These are phyloP conservation scores for Leccinum boreale DNA, from an alignment of 768 basidiomycete genomes.

Conservation along the genomic window DNA sequence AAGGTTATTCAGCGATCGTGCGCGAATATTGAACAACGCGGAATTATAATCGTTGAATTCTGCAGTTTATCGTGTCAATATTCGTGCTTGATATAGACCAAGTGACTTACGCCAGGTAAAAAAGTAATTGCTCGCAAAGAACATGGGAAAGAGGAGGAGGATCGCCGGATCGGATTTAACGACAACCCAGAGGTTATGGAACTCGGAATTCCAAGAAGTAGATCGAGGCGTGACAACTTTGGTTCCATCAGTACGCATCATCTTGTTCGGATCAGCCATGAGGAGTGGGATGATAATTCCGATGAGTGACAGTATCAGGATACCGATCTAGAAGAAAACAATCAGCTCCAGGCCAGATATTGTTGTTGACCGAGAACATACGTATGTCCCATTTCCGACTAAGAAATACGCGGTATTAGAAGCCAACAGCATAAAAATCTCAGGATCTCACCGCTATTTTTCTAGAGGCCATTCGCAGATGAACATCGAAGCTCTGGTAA, in stretches of 20 bases:
- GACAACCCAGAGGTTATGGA: conserved; percentile 64
- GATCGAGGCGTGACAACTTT: conserved; percentile 60
- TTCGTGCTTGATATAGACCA: conserved; percentile 3
- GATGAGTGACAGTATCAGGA: conserved; percentile 64
- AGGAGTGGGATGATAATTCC: conserved; percentile 62
- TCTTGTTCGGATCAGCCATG: conserved; percentile 69
- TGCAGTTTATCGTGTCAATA: conserved; percentile 19
- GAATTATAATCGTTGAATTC: conserved; percentile 80
- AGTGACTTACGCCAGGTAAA: conserved; percentile 65
- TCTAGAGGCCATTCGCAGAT: conserved; percentile 7
- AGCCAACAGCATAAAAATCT: background rate
- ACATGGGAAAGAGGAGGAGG: conserved; percentile 77
- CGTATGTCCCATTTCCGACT: conserved; percentile 74
- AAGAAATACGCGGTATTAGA: background rate
- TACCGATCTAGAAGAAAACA: conserved; percentile 28
- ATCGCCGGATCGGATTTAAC: conserved; percentile 68
- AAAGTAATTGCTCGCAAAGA: conserved; percentile 79
- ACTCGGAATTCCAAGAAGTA: conserved; percentile 72
- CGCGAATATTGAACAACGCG: conserved; percentile 71
- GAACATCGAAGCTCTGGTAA: background rate
- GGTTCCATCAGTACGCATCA: conserved; percentile 72
- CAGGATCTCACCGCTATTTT: conserved; percentile 25
- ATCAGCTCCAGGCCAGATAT: background rate
- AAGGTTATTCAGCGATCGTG: conserved; percentile 69
- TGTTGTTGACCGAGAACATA: conserved; percentile 31